Evolutionary conservation across 2,329 filamentous ascomycete genomes (phyloP).

Genomic region (Fusarium sp.): DNA sequence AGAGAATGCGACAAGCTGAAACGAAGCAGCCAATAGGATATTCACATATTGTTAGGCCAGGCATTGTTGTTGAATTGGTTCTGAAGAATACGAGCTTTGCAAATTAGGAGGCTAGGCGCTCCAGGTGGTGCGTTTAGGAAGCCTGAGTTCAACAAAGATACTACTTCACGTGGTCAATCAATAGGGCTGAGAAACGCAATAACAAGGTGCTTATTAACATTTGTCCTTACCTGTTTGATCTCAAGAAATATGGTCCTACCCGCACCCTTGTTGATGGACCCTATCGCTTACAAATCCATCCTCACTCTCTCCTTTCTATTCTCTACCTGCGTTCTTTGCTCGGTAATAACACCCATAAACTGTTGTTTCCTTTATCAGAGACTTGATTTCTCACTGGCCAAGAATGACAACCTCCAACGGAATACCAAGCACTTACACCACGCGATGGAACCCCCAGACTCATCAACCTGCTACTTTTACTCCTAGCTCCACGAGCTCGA

Average conservation of each 20-base stretch:
- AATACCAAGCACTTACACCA: not conserved
- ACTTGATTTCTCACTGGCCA: not conserved
- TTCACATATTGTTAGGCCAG: not conserved
- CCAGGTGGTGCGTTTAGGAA: not conserved
- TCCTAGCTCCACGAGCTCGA: not conserved
- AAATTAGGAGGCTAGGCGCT: no score
- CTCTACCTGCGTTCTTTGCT: not conserved
- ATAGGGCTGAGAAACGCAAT: not conserved
- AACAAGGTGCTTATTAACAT: not conserved
- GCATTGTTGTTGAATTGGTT: not conserved
- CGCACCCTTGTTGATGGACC: not conserved
- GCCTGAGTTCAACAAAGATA: not conserved
- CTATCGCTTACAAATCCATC: conserved; percentile 3
- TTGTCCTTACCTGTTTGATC: not conserved
- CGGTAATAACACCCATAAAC: not conserved
- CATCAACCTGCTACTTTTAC: not conserved
- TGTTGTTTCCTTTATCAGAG: not conserved
- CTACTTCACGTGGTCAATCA: not conserved
- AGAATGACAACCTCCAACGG: not conserved
- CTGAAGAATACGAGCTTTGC: not conserved
- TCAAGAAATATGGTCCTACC: not conserved
- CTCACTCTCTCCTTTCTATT: not conserved
- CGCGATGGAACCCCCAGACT: not conserved
- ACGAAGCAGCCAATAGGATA: not conserved
- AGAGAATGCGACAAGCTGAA: not conserved